These are phyloP conservation scores for Vitis rotundifolia DNA, from an alignment of 164 flowering plant species.

Conservation along the genomic window DNA sequence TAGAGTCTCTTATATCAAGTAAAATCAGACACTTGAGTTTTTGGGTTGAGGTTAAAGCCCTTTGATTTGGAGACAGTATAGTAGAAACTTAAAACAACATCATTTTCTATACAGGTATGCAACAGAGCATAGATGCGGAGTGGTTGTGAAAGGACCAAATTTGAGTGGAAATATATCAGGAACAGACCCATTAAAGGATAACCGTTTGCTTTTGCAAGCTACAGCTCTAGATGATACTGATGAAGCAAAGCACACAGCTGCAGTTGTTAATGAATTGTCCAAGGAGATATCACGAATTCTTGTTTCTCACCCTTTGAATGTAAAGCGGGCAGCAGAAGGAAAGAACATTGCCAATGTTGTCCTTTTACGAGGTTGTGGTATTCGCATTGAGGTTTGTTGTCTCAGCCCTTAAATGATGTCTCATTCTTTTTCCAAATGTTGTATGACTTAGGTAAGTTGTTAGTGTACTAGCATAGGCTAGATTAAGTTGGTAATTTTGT, in stretches of 20 bases:
- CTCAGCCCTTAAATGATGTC: not conserved
- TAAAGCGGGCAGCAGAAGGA: slow-evolving; percentile 73
- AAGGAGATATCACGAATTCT: slow-evolving; percentile 81
- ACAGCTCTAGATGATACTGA: slow-evolving; percentile 79
- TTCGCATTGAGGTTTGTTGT: slow-evolving; percentile 79
- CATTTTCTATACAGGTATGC: slow-evolving; percentile 60
- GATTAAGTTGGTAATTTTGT: too few relatives aligned
- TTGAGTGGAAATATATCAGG: slow-evolving; percentile 98
- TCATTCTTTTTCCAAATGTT: not conserved
- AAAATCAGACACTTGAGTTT: not conserved
- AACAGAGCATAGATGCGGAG: slow-evolving; percentile 98
- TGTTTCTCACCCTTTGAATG: slow-evolving; percentile 79
- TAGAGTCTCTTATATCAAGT: not conserved
- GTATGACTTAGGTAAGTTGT: too few relatives aligned
- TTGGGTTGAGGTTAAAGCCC: not conserved
- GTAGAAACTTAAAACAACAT: not conserved
- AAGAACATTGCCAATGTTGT: slow-evolving; percentile 88
- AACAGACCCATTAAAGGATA: slow-evolving; percentile 96
- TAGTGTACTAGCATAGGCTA: too few relatives aligned
- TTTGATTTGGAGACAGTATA: not conserved
- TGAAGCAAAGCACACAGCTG: slow-evolving; percentile 89
- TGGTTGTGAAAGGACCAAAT: slow-evolving; percentile 91
- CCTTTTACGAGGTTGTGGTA: slow-evolving; percentile 96
- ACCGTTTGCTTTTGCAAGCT: slow-evolving; percentile 79
- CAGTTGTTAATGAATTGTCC: slow-evolving; percentile 88